Conservation (phyloP, 1,284 basidiomycete genomes). For the Moniliophthora roreri region DNA sequence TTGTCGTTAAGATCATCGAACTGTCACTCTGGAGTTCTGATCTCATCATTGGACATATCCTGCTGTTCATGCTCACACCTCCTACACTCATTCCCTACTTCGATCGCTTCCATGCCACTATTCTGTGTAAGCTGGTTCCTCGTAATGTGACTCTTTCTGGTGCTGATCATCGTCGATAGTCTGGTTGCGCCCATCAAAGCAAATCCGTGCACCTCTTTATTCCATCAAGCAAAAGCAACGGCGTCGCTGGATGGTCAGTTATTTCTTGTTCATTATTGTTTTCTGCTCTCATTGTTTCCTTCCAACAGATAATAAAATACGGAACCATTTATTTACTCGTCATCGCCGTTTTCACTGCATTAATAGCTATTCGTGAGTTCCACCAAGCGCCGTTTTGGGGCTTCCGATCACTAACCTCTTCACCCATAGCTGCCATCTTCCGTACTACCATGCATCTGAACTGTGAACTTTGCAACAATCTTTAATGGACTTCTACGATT, state of each 20-base stretch:
- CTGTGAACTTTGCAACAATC: slow-evolving; percentile 67
- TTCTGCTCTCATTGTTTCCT: slow-evolving; percentile 10
- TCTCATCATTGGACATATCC: slow-evolving; percentile 63
- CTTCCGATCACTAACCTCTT: slow-evolving; percentile 5
- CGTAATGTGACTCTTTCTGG: slow-evolving; percentile 17
- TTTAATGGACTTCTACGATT: slow-evolving; percentile 44
- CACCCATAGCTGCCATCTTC: slow-evolving; percentile 55
- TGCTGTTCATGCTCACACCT: slow-evolving; percentile 75
- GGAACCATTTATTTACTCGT: slow-evolving; percentile 74
- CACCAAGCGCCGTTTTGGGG: not conserved
- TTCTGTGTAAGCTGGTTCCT: slow-evolving; percentile 58
- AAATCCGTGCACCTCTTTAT: slow-evolving; percentile 93
- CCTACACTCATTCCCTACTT: slow-evolving; percentile 74
- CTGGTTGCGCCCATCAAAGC: slow-evolving; percentile 85
- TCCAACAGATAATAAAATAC: slow-evolving; percentile 67
- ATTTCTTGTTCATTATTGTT: slow-evolving; percentile 2
- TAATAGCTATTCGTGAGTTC: slow-evolving; percentile 75
- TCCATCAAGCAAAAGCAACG: slow-evolving; percentile 86
- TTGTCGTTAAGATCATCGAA: slow-evolving; percentile 84
- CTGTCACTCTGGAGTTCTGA: slow-evolving; percentile 80
- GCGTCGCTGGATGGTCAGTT: slow-evolving; percentile 81
- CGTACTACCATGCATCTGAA: slow-evolving; percentile 55
- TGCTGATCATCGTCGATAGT: slow-evolving; percentile 41
- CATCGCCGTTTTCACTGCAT: slow-evolving; percentile 74
- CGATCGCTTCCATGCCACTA: slow-evolving; percentile 73